These are phyloP conservation scores for Backusella tuberculispora DNA, from an alignment of 192 early-diverging fungal genomes.

Conservation along the genomic window DNA sequence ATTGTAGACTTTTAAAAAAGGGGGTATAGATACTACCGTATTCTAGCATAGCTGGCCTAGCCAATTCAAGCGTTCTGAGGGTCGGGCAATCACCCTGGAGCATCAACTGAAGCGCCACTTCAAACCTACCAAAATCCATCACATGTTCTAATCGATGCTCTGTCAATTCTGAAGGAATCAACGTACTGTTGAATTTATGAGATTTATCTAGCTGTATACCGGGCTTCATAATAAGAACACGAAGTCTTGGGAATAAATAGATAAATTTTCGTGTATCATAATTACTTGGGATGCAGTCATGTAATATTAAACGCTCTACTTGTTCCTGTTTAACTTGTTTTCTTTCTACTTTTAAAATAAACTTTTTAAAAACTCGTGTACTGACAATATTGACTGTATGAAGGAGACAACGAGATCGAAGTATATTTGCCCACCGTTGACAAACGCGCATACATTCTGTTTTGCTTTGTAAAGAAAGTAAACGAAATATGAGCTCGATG, in stretches of 20 bases:
- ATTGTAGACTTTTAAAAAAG: no score
- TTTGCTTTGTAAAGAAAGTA: not conserved
- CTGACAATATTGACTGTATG: not conserved
- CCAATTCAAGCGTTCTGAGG: not conserved
- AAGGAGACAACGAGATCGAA: not conserved
- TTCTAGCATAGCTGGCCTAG: not conserved
- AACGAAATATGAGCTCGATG: not conserved
- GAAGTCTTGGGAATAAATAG: not conserved
- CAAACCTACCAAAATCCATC: not conserved
- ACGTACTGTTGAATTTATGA: not conserved
- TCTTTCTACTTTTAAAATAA: not conserved
- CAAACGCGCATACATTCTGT: not conserved
- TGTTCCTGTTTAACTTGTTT: not conserved
- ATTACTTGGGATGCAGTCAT: not conserved
- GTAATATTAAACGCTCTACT: not conserved
- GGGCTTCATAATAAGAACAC: not conserved
- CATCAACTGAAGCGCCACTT: not conserved
- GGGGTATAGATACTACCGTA: no score
- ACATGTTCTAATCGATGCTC: not conserved
- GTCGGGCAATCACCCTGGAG: not conserved
- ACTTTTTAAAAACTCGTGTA: not conserved
- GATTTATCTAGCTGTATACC: not conserved
- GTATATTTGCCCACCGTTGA: not conserved
- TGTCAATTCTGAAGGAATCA: not conserved
- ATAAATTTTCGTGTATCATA: not conserved